Conservation (phyloP, 169 alveolate species). For the Cardiosporidium cionae region DNA sequence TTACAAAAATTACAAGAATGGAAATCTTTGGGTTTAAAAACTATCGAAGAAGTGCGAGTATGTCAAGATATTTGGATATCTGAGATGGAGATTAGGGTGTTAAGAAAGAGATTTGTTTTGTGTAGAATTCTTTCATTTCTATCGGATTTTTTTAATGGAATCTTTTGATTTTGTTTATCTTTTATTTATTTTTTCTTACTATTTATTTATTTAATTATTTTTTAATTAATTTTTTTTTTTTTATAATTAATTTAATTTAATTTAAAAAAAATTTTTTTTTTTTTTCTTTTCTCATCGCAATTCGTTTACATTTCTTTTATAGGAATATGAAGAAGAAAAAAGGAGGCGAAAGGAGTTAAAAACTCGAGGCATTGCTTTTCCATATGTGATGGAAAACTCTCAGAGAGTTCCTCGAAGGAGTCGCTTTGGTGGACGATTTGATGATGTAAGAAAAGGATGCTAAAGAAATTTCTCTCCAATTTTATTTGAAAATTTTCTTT, state of each 20-base stretch:
- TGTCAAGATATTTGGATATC: slow-evolving; percentile 11
- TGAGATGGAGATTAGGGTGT: neutral
- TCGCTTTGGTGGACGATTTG: neutral
- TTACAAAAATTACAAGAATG: slow-evolving; percentile 71
- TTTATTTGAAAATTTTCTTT: too few species aligned
- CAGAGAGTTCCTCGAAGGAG: neutral
- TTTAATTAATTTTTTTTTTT: neutral
- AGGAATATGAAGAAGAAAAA: slow-evolving; percentile 33
- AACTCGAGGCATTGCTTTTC: neutral
- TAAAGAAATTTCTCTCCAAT: too few species aligned
- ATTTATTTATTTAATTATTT: neutral
- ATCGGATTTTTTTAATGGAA: too few species aligned
- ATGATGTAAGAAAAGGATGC: neutral
- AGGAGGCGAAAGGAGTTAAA: slow-evolving; percentile 31
- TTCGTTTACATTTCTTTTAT: neutral
- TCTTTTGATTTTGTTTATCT: too few species aligned
- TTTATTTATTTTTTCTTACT: too few species aligned
- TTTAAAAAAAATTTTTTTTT: neutral
- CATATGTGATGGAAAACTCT: neutral
- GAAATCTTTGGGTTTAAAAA: slow-evolving; percentile 76
- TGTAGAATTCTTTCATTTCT: neutral
- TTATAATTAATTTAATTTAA: neutral
- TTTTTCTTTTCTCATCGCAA: neutral
- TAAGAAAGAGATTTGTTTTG: neutral
- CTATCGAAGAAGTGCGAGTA: slow-evolving; percentile 69